A percentile compares a stretch with the other conserved stretches of the same genome.
Conservation (phyloP, 75 land plant genomes). For the Pinus tabuliformis region DNA sequence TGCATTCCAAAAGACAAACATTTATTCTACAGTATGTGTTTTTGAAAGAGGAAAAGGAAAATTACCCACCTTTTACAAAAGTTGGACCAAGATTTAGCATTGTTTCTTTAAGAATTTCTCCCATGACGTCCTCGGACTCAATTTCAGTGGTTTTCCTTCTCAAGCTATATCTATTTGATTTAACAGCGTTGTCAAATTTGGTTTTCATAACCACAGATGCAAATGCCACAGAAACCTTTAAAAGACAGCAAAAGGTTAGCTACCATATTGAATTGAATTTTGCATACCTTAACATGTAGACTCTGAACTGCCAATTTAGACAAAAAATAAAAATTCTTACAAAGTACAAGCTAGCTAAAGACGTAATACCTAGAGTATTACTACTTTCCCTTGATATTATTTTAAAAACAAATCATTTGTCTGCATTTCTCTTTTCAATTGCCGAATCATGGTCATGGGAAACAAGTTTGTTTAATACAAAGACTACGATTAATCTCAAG, state of each 20-base stretch:
- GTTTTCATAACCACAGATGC: slow-evolving; percentile 42
- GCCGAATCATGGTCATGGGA: no score
- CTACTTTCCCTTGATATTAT: no score
- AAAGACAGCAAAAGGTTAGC: slow-evolving; percentile 3
- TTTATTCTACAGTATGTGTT: neutral
- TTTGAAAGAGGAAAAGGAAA: neutral
- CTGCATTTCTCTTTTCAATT: no score
- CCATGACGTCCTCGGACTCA: slow-evolving; percentile 35
- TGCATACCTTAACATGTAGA: neutral
- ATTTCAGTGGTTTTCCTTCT: slow-evolving; percentile 15
- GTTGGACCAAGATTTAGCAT: slow-evolving; percentile 87
- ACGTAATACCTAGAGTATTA: no score
- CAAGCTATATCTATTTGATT: slow-evolving; percentile 5
- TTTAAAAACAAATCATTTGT: no score
- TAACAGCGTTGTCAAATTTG: slow-evolving; percentile 24
- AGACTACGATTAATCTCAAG: neutral
- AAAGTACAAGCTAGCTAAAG: neutral
- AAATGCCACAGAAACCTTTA: slow-evolving; percentile 74
- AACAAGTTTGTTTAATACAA: no score
- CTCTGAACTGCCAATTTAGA: neutral
- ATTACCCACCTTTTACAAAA: slow-evolving; percentile 77
- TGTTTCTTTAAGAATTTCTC: slow-evolving; percentile 72
- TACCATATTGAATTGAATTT: neutral
- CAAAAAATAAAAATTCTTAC: neutral
- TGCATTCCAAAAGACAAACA: slow-evolving; percentile 1